Base-by-base conservation (phyloP, 1,284 basidiomycete genomes). In the Ceratobasidium sp. region DNA sequence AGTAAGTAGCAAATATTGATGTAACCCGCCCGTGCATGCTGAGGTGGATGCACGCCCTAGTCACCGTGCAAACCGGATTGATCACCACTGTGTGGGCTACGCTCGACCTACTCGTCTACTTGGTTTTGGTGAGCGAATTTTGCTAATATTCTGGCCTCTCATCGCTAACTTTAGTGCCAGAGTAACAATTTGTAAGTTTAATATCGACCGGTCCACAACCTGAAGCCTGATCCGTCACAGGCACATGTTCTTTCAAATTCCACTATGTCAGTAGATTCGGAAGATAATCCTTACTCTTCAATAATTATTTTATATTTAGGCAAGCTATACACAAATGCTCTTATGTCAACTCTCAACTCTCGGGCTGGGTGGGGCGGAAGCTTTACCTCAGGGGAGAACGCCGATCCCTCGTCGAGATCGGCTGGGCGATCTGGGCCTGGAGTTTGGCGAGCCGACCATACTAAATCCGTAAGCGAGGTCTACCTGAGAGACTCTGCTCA, bases 1-100 rank as follows among this genome's bases (percentile, higher is more conserved):
- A 60, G 83, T 84, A 70, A 62, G 80, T 76, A 12, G 15, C 40
- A 20, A n/a, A 7, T 7, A 7, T 22, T n/a, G 22, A 27, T n/a
- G 2, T 50, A 13, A 15, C 17, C 20, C 25, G 22, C 29, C 12
- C 7, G 10, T 15, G 15, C 8, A 53, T 15, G 32, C 54, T 22
- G 47, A 25, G 15, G 35, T 58, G 10, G 54, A 71, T 68, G 25
- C 47, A 13, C 25, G 43, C 17, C 32, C 12, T 72, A 78, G 81
- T 80, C 47, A 78, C 81, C 1, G 75, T 83, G 8, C 79, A 81
- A 65, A 81, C 79, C 1, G 79, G 80, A 7, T 56, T 79, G 22
- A 38, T 80, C 29, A 81, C 80, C 0, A 72, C 78, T 1, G 12
- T 78, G 8, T 76, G 75, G 53, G 79, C 79, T 2, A 72, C 73